These are phyloP conservation scores for Bullera alba DNA, from an alignment of 768 basidiomycete genomes.

Conservation along the genomic window DNA sequence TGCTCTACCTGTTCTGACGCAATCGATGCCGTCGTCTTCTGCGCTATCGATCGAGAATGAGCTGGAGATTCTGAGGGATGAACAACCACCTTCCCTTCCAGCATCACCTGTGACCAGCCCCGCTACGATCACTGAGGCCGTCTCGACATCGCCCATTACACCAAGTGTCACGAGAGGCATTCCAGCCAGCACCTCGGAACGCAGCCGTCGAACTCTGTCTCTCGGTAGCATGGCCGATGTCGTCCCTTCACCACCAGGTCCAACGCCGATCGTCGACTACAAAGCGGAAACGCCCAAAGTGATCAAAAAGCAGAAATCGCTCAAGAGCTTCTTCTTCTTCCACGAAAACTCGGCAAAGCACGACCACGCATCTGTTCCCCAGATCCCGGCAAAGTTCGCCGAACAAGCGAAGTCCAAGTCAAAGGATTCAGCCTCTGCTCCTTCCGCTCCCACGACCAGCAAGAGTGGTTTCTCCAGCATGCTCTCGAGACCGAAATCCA, in stretches of 20 bases:
- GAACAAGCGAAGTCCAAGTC: neutral
- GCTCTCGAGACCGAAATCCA: conserved; percentile 15
- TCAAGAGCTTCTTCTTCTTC: conserved; percentile 2
- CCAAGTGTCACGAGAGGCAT: neutral
- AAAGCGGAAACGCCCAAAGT: neutral
- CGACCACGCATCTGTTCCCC: neutral
- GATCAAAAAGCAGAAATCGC: neutral
- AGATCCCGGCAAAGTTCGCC: neutral
- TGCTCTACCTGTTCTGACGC: too few relatives aligned
- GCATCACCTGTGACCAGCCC: neutral
- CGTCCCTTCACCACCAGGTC: neutral
- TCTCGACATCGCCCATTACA: neutral
- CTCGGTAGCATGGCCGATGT: neutral
- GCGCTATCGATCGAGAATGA: too few relatives aligned
- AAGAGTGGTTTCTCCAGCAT: neutral
- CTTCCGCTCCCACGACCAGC: neutral
- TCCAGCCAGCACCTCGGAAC: neutral
- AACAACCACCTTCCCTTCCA: too few relatives aligned
- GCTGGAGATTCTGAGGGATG: too few relatives aligned
- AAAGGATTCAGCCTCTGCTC: neutral
- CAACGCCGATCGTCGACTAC: neutral
- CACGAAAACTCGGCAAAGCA: neutral
- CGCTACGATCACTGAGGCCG: neutral
- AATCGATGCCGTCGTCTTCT: too few relatives aligned
- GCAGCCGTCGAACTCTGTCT: neutral